Percentiles rank a stretch among this genome's conserved stretches.
Conservation (phyloP, 345 rosid genomes). For the Laguncularia racemosa region DNA sequence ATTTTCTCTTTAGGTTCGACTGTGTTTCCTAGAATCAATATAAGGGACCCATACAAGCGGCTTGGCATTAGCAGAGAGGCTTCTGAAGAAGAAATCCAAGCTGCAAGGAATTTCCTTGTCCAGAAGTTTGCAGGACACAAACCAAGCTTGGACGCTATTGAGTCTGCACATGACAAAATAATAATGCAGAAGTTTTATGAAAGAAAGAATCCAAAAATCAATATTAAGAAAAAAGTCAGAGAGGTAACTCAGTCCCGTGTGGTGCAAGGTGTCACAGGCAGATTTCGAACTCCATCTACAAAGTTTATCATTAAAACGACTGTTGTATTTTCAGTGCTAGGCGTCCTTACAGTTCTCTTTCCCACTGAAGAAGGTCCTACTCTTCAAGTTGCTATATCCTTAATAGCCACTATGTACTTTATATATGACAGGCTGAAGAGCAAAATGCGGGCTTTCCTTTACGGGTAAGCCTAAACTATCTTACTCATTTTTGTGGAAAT, state of each 20-base stretch:
- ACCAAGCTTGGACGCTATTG: slow-evolving; percentile 90
- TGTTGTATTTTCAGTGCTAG: slow-evolving; percentile 61
- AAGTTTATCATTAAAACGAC: slow-evolving; percentile 54
- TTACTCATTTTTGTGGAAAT: background rate
- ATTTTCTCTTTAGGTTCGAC: slow-evolving; percentile 30
- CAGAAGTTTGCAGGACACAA: slow-evolving; percentile 74
- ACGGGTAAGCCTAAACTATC: slow-evolving; percentile 43
- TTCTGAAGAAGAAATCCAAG: slow-evolving; percentile 93
- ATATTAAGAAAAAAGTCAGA: slow-evolving; percentile 63
- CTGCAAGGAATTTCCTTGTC: slow-evolving; percentile 80
- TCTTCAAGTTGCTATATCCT: slow-evolving; percentile 72
- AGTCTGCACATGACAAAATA: slow-evolving; percentile 87
- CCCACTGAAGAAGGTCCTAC: slow-evolving; percentile 99
- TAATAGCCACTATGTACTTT: slow-evolving; percentile 71
- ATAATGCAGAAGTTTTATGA: slow-evolving; percentile 89
- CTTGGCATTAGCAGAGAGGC: slow-evolving; percentile 93
- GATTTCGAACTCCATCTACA: slow-evolving; percentile 70
- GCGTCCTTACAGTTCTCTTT: slow-evolving; percentile 63
- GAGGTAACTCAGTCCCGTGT: slow-evolving; percentile 62
- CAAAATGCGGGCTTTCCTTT: slow-evolving; percentile 64
- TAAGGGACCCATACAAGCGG: slow-evolving; percentile 77
- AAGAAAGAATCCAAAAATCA: slow-evolving; percentile 77
- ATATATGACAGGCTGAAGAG: slow-evolving; percentile 63
- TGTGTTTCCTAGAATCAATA: slow-evolving; percentile 75
- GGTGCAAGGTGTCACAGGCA: slow-evolving; percentile 55